These are phyloP conservation scores for Miamiensis avidus DNA, from an alignment of 169 alveolate genomes.

Conservation along the genomic window DNA sequence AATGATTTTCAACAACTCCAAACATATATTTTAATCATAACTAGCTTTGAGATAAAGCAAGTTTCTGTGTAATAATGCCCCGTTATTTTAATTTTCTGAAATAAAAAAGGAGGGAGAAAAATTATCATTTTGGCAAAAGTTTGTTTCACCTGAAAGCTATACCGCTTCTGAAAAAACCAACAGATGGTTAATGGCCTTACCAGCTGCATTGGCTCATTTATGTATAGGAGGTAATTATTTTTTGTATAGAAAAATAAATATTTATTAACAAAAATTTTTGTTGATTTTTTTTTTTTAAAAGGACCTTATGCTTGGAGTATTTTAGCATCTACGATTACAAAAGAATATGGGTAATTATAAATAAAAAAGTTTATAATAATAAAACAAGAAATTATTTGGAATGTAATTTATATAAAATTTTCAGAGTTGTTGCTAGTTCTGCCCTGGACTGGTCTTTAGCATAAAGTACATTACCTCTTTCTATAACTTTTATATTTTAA, in stretches of 20 bases:
- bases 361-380: no score
- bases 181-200: not conserved
- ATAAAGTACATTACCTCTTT: not conserved
- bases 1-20: no score
- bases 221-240: not conserved
- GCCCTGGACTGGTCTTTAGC: not conserved
- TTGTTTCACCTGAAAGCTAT: not conserved
- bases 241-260: not conserved
- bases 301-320: not conserved
- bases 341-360: not conserved
- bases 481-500: not conserved
- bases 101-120: no score
- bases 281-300: no score
- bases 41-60: no score
- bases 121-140: not conserved
- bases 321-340: not conserved
- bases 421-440: not conserved
- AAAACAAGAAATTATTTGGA: no score
- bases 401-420: no score
- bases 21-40: no score
- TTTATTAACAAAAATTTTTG: no score
- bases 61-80: no score
- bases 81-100: no score
- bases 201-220: not conserved
- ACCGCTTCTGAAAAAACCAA: not conserved